These are phyloP conservation scores for Ziziphus jujuba DNA, from an alignment of 306 rosid species.

Conservation along the genomic window DNA sequence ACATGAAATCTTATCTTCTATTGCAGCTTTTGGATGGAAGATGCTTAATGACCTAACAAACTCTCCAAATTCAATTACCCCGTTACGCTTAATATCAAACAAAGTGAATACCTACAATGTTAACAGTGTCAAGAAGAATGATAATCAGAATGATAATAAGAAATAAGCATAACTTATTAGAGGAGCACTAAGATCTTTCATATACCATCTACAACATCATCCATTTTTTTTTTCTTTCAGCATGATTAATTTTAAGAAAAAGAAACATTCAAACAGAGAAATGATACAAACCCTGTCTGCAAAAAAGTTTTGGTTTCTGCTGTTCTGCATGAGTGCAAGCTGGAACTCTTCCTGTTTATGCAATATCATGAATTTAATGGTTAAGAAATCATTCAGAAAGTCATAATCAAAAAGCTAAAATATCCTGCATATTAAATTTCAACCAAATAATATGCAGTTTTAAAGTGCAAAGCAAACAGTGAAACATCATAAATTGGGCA, in stretches of 20 bases:
- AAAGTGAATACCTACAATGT: slow-evolving; percentile 63
- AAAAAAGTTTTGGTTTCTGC: slow-evolving; percentile 50
- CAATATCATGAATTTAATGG: slow-evolving; percentile 9
- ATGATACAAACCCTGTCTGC: slow-evolving; percentile 55
- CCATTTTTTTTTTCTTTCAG: too few relatives aligned
- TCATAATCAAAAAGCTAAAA: neutral
- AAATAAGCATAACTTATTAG: too few relatives aligned
- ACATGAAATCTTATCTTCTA: slow-evolving; percentile 62
- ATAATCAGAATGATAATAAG: neutral
- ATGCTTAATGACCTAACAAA: slow-evolving; percentile 75
- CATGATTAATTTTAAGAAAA: neutral
- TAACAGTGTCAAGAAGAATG: neutral
- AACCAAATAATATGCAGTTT: neutral
- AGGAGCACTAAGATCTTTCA: too few relatives aligned
- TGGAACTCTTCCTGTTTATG: slow-evolving; percentile 64
- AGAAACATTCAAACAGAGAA: neutral
- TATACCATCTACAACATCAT: too few relatives aligned
- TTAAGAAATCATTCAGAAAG: neutral
- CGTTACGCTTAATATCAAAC: slow-evolving; percentile 66
- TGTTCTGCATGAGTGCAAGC: slow-evolving; percentile 57
- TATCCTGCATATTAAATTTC: neutral
- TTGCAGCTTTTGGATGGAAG: slow-evolving; percentile 66
- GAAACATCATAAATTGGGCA: too few relatives aligned
- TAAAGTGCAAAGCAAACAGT: neutral
- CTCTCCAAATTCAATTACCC: slow-evolving; percentile 72